Evolutionary conservation across 2,329 filamentous ascomycete genomes (phyloP), one percentile per base, ranked within the genome.

Genomic region (Geoglossum cookeanum): DNA sequence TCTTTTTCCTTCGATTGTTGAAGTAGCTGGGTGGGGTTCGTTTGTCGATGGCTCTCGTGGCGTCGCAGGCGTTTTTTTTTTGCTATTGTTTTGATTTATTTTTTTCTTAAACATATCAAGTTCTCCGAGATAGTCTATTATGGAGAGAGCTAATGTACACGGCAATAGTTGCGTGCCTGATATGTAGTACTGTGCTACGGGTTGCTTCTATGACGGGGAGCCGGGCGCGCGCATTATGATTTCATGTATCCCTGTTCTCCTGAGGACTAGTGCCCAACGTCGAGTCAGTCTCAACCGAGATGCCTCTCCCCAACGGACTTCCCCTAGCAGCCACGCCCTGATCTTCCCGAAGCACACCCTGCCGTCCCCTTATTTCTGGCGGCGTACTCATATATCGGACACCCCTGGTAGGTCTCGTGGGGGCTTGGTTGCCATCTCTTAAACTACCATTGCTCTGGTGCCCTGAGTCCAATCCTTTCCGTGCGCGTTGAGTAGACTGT

Each of bases 181-280:
- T 22, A 17, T 15, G 3, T 22, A 22, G 42, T 5, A 22, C 3
- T 6, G 42, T 45, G 42, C 22, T 17, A 45, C 9, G 3, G 42
- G 5, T 45, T 22, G 2, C 22, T 22, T 22, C 22, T 22, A 22
- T 22, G 22, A 1, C 22, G 22, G 22, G 22, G 2, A 45, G 42
- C 13, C 39, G 42, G 22, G 42, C 9, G 39, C 8, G 9, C 4
- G n/a, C 13, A 4, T 3, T 42, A 13, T n/a, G n/a, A 4, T 33
- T 33, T 53, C 30, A 53, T 17, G n/a, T n/a, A 9, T 53, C 49
- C 15, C 30, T 53, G 22, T 9, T 17, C 8, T 53, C 49, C 7
- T 53, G 27, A 45, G 54, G 54, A 35, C 54, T 55, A 15, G 54
- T 55, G 29, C 54, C 54, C 22, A 55, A 48, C 4, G 54, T 55